Percentiles rank a stretch among this genome's conserved stretches.
Evolutionary conservation across 2,329 filamentous ascomycete genomes (phyloP).

Genomic region (Ustilaginoidea virens): DNA sequence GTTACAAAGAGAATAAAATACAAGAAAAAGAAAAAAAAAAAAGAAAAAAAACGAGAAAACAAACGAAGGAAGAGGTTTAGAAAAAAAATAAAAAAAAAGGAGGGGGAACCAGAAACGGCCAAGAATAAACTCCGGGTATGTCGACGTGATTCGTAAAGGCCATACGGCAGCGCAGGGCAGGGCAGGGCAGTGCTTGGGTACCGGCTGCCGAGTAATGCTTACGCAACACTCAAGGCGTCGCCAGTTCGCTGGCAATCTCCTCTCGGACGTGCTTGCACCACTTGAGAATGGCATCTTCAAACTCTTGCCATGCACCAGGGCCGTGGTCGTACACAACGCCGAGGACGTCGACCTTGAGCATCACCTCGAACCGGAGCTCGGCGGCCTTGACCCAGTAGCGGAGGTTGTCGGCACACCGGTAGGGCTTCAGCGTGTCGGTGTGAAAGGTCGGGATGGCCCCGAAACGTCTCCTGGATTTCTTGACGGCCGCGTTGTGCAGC

Average conservation of each 20-base stretch:
- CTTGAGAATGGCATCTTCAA: constrained; percentile 66
- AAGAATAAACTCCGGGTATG: too few species aligned
- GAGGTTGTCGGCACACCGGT: constrained; percentile 84
- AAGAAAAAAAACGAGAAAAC: too few species aligned
- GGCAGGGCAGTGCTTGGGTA: too few species aligned
- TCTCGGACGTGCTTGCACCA: constrained; percentile 76
- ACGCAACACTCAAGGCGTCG: too few species aligned
- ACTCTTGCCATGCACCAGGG: constrained; percentile 57
- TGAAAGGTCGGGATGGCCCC: constrained; percentile 81
- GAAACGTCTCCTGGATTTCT: constrained; percentile 72
- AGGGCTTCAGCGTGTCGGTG: constrained; percentile 86
- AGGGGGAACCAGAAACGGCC: too few species aligned
- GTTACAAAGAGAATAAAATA: too few species aligned
- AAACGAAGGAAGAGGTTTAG: too few species aligned
- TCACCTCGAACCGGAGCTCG: constrained; percentile 82
- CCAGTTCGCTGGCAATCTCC: constrained; percentile 60
- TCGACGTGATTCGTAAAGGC: too few species aligned
- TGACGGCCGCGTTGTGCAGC: constrained; percentile 79
- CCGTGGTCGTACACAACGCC: constrained; percentile 66
- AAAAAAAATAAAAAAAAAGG: too few species aligned
- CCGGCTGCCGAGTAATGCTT: too few species aligned
- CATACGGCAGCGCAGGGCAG: too few species aligned
- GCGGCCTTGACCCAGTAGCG: constrained; percentile 94
- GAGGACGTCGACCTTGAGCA: constrained; percentile 70
- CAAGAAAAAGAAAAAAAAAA: too few species aligned